Base-by-base conservation (phyloP, 352 stramenopile genomes). In the Globisporangium irregulare region DNA sequence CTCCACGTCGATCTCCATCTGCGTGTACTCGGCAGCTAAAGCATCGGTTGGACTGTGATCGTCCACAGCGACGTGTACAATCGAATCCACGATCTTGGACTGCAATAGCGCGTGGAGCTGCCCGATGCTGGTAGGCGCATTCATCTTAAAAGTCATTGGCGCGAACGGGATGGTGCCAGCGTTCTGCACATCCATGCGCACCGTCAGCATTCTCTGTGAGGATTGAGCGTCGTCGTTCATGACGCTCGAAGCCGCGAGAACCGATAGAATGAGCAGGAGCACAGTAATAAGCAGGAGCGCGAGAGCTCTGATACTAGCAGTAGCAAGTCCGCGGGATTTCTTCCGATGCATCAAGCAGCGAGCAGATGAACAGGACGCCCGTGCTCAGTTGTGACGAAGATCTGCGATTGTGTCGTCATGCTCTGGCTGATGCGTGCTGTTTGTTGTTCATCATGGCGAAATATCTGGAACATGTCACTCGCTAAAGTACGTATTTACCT, bases 1-100 rank as follows among this genome's bases (percentile, higher is more conserved):
- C 58, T 89, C 80, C 12, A 87, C 67, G 7, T 32, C 59, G 64
- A 86, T 66, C 32, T 74, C 67, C 57, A 77, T 27, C 54, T 34
- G n/a, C 15, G 46, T 18, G 4, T 36, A n/a, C 22, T 70, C 56
- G 8, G 41, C 7, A 41, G 43, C 18, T 7, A 59, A 24, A 34
- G 25, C 25, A 59, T 18, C 54, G 22, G 15, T 15, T 22, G 12
- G 4, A 1, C 7, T n/a, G n/a, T 32, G 56, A 6, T 48, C 18
- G 5, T 4, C 25, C n/a, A 2, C 32, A 29, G 1, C 22, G n/a
- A 43, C 22, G 41, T 27, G 25, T 24, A n/a, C 15, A n/a, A 66
- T 66, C 15, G 66, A 38, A 29, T 57, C 27, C 1, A 46, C 51
- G 12, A 71, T 36, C 50, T 46, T 50, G 22, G 36, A 36, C 27